These are phyloP conservation scores for Elongisporangium anandrum DNA, from an alignment of 352 stramenopile species.

Conservation along the genomic window DNA sequence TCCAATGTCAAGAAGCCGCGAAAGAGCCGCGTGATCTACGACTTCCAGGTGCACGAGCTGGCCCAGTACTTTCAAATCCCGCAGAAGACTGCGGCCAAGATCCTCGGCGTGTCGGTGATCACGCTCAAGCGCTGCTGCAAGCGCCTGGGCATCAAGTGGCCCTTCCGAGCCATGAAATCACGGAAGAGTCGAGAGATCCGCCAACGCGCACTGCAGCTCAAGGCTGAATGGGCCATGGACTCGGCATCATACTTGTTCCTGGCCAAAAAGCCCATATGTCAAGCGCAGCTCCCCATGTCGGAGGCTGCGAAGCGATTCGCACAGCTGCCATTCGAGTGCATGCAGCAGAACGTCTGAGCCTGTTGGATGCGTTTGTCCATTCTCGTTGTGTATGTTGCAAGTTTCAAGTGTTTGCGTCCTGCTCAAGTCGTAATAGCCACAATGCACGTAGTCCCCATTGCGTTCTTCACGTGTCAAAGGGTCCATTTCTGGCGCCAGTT, in stretches of 20 bases:
- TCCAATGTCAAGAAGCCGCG: slow-evolving; percentile 14
- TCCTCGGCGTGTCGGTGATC: slow-evolving; percentile 19
- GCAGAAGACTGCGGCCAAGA: slow-evolving; percentile 26
- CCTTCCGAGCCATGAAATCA: slow-evolving; percentile 5
- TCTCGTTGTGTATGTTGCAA: not conserved
- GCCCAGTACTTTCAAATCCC: slow-evolving; percentile 42
- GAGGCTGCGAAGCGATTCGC: not conserved
- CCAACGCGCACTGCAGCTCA: not conserved
- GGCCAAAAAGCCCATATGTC: not conserved
- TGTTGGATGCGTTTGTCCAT: not conserved
- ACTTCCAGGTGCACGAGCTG: slow-evolving; percentile 33
- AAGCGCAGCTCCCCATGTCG: not conserved
- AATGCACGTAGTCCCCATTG: not conserved
- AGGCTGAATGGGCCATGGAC: not conserved
- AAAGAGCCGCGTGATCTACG: slow-evolving; percentile 42
- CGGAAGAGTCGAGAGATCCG: not conserved
- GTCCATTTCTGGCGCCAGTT: not conserved
- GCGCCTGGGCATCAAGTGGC: slow-evolving; percentile 4
- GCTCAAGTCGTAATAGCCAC: not conserved
- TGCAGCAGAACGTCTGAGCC: not conserved
- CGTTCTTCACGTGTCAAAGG: not conserved
- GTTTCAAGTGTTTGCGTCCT: not conserved
- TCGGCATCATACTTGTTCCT: not conserved
- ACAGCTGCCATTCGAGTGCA: not conserved
- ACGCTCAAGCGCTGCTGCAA: slow-evolving; percentile 7